Conservation (phyloP, 495 filamentous ascomycete species). For the Astrothelium subdiscretum region DNA sequence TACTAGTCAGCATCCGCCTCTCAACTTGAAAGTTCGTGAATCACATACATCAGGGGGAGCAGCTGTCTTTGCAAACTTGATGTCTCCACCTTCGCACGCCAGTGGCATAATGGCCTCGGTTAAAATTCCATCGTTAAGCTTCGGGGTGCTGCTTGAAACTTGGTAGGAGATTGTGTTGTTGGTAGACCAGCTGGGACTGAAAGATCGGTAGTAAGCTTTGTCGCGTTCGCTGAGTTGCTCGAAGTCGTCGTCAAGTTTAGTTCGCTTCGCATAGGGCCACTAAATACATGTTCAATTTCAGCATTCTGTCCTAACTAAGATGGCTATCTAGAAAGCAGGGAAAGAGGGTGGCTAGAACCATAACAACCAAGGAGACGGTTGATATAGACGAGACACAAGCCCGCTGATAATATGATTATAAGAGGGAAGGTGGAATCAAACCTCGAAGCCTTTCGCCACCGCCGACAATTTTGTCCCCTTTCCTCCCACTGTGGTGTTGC, state of each 20-base stretch:
- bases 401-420: neutral
- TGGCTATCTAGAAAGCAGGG: neutral
- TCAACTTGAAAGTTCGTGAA: neutral
- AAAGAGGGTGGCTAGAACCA: constrained; percentile 21
- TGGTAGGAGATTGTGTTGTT: constrained; percentile 61
- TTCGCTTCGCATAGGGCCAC: constrained; percentile 76
- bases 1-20: constrained; percentile 11
- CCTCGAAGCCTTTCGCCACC: constrained; percentile 56
- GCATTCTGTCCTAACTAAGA: neutral
- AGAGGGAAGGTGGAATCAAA: constrained; percentile 43
- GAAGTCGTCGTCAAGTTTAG: constrained; percentile 50
- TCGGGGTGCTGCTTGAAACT: constrained; percentile 16
- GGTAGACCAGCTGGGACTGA: constrained; percentile 71
- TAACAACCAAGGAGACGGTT: neutral
- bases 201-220: constrained; percentile 46
- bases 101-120: constrained; percentile 25
- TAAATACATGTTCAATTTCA: constrained; percentile 29
- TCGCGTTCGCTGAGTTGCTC: constrained; percentile 48
- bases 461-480: constrained; percentile 32
- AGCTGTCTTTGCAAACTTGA: constrained; percentile 42
- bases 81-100: constrained; percentile 35
- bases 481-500: constrained; percentile 35
- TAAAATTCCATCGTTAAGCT: constrained; percentile 22
- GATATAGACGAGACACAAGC: neutral
- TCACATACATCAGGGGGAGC: constrained; percentile 31